Evolutionary conservation across 352 stramenopile genomes (phyloP).

Genomic region (Phytopythium delawarense): DNA sequence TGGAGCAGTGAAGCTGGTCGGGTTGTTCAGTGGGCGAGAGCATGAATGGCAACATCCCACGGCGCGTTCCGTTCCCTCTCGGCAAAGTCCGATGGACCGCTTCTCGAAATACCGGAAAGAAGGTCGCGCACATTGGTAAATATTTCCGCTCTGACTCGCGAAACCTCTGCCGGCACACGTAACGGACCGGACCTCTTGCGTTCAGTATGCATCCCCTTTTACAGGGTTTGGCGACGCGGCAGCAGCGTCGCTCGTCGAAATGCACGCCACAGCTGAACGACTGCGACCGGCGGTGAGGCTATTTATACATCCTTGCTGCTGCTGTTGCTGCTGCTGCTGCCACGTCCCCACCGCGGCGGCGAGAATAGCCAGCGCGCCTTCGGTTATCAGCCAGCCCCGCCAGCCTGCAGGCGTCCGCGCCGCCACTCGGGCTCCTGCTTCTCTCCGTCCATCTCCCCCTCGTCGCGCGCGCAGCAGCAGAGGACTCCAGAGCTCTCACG

Average conservation of each 20-base stretch:
- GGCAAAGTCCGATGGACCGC: neutral
- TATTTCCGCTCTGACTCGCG: neutral
- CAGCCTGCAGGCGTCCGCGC: neutral
- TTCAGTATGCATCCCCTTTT: neutral
- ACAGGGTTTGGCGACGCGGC: slow-evolving; percentile 1
- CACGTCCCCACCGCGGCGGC: neutral
- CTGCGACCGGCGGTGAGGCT: neutral
- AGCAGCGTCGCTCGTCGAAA: neutral
- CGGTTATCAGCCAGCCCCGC: neutral
- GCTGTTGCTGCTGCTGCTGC: neutral
- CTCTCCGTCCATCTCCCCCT: neutral
- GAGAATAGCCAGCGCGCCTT: slow-evolving; percentile 2
- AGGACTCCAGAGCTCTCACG: neutral
- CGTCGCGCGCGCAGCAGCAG: neutral
- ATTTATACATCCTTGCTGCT: neutral
- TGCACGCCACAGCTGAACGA: slow-evolving; percentile 2
- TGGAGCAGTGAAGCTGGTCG: neutral
- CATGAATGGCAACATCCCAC: neutral
- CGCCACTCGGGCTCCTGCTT: slow-evolving; percentile 1
- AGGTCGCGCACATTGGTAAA: neutral
- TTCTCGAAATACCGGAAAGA: neutral
- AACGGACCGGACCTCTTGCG: neutral
- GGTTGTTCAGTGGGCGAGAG: too few relatives aligned
- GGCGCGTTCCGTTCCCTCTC: neutral
- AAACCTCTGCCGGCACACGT: neutral